These are phyloP conservation scores for Takashimella koratensis DNA, from an alignment of 1,284 basidiomycete genomes.

Conservation along the genomic window DNA sequence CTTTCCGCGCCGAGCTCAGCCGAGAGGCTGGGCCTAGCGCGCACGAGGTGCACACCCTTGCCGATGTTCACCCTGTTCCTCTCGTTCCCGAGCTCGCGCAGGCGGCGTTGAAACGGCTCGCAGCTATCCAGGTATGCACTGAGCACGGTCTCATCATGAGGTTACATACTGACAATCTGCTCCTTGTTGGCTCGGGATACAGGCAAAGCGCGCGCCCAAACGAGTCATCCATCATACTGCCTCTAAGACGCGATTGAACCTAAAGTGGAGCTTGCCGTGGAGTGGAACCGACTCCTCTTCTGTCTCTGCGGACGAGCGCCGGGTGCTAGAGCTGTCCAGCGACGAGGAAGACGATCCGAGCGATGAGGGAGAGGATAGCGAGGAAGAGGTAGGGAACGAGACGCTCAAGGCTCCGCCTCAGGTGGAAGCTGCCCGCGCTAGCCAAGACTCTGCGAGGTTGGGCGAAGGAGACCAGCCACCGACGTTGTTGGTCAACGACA, in stretches of 20 bases:
- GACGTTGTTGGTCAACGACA: not conserved
- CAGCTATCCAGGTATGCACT: conserved; percentile 21
- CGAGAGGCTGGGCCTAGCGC: conserved; percentile 13
- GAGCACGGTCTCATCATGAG: too few relatives aligned
- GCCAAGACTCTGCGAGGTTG: not conserved
- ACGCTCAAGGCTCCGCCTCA: not conserved
- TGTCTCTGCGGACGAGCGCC: not conserved
- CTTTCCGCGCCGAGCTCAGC: conserved; percentile 1
- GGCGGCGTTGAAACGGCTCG: conserved; percentile 18
- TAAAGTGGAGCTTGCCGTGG: conserved; percentile 13
- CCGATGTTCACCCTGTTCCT: conserved; percentile 40
- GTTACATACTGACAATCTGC: conserved; percentile 4
- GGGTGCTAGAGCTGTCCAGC: conserved; percentile 3
- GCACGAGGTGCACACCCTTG: conserved; percentile 33
- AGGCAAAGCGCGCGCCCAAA: conserved; percentile 21
- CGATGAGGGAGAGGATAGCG: conserved; percentile 1
- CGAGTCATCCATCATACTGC: conserved; percentile 2
- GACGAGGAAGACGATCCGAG: conserved; percentile 7
- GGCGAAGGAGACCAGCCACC: not conserved
- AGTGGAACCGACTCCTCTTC: not conserved
- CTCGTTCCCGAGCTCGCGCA: conserved; percentile 25
- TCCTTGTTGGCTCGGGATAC: not conserved
- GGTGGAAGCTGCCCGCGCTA: not conserved
- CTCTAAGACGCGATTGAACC: conserved; percentile 10
- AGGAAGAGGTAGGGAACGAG: not conserved